Conservation (phyloP, 2,329 filamentous ascomycete genomes). For the Ustulina deusta region DNA sequence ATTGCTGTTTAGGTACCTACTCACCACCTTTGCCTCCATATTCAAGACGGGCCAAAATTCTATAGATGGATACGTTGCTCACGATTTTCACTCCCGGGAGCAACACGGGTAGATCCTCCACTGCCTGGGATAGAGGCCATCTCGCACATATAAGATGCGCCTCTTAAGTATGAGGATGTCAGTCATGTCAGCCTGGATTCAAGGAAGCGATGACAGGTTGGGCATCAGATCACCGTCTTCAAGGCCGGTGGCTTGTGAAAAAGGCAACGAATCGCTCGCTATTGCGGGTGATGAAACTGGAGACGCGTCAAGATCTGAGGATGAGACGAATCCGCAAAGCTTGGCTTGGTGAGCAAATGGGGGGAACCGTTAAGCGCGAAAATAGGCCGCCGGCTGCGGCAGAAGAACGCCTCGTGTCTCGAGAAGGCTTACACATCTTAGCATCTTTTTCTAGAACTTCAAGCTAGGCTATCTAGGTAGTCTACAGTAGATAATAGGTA, state of each 20-base stretch:
- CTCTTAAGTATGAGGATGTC: conserved; percentile 6
- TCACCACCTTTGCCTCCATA: not conserved
- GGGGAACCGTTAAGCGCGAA: not conserved
- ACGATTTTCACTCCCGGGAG: not conserved
- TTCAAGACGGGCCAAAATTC: not conserved
- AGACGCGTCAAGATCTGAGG: conserved; percentile 21
- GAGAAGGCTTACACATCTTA: conserved; percentile 1
- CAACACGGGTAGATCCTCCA: conserved; percentile 9
- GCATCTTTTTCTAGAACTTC: not conserved
- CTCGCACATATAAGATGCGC: conserved; percentile 17
- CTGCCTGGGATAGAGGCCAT: not conserved
- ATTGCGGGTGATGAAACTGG: conserved; percentile 26
- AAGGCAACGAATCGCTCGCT: conserved; percentile 11
- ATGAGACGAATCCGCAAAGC: conserved; percentile 19
- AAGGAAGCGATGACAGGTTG: conserved; percentile 12
- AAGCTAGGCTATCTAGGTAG: too few species aligned
- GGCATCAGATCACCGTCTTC: not conserved
- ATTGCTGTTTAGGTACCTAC: not conserved
- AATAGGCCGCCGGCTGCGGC: not conserved
- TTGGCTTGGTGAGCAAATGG: conserved; percentile 5
- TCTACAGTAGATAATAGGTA: not conserved
- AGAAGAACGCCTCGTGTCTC: conserved; percentile 25
- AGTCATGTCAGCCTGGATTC: conserved; percentile 1
- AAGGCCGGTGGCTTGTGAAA: not conserved
- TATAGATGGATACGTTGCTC: not conserved